Conservation (phyloP, 352 stramenopile species). For the Pythium angustatum region DNA sequence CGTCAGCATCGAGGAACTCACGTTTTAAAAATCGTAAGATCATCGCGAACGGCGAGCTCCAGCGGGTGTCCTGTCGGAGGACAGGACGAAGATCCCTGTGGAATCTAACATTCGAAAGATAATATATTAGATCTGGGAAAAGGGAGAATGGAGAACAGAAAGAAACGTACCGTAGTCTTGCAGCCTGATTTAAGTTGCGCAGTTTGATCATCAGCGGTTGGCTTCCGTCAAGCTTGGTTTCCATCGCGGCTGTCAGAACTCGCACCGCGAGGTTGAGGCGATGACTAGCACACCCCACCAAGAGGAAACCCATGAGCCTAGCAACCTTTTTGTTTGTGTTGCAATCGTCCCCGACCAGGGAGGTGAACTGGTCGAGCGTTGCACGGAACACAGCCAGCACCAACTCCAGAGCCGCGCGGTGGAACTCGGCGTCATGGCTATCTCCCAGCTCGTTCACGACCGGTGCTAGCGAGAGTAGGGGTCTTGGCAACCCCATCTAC, state of each 20-base stretch:
- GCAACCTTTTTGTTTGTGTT: background rate
- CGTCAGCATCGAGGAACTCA: constrained; percentile 9
- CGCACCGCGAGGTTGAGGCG: background rate
- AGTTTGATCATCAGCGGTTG: constrained; percentile 8
- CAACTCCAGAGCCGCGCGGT: constrained; percentile 4
- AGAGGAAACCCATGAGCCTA: background rate
- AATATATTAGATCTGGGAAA: too few relatives aligned
- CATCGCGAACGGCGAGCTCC: constrained; percentile 16
- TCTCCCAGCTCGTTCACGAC: constrained; percentile 6
- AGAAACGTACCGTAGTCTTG: background rate
- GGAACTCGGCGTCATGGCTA: constrained; percentile 8
- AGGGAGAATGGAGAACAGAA: constrained; percentile 6
- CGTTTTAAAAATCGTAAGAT: constrained; percentile 7
- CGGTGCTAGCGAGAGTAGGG: constrained; percentile 15
- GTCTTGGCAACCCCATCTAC: constrained; percentile 5
- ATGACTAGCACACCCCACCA: constrained; percentile 17
- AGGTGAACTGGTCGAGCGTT: background rate
- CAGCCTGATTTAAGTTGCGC: constrained; percentile 6
- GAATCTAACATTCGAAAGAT: constrained; percentile 14
- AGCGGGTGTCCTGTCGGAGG: constrained; percentile 19
- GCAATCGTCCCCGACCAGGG: background rate
- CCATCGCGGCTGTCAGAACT: background rate
- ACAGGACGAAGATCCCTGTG: constrained; percentile 10
- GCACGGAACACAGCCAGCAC: background rate
- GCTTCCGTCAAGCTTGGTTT: background rate